phyloP scores from a whole-genome alignment of 805 yeast species.

The Candida dajiaensis region DNA sequence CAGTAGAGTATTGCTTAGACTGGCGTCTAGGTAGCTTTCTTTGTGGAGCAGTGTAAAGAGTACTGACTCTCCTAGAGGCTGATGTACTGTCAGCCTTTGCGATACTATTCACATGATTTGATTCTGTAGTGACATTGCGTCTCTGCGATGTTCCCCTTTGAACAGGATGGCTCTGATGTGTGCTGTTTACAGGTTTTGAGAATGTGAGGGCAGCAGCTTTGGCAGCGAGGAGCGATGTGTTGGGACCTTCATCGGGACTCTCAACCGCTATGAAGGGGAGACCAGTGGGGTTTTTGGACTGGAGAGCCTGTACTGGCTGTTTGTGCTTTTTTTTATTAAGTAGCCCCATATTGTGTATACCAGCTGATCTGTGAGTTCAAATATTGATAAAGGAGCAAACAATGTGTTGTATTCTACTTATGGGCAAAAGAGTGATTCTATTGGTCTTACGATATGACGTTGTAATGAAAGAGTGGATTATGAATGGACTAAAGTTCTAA shows the following conservation, averaged over 20 bases:
- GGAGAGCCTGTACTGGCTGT: conserved; percentile 13
- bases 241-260: background rate
- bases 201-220: conserved; percentile 17
- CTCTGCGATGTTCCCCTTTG: background rate
- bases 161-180: conserved; percentile 20
- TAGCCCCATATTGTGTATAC: conserved; percentile 16
- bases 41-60: conserved; percentile 6
- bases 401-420: background rate
- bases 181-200: conserved; percentile 4
- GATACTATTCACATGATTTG: background rate
- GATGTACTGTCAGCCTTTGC: background rate
- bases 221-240: conserved; percentile 18
- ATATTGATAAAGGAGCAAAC: background rate
- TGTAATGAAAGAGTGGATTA: background rate
- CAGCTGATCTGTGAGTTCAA: too few species aligned
- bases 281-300: conserved; percentile 19
- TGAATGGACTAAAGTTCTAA: background rate
- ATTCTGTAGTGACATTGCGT: background rate
- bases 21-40: background rate
- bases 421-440: background rate
- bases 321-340: conserved; percentile 15
- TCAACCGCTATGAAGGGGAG: conserved; percentile 10
- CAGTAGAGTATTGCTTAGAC: conserved; percentile 3
- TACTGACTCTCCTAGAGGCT: background rate
- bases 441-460: background rate